phyloP scores from a whole-genome alignment of 805 yeast species.

The baker's yeast (Saccharomyces cerevisiae) region DNA sequence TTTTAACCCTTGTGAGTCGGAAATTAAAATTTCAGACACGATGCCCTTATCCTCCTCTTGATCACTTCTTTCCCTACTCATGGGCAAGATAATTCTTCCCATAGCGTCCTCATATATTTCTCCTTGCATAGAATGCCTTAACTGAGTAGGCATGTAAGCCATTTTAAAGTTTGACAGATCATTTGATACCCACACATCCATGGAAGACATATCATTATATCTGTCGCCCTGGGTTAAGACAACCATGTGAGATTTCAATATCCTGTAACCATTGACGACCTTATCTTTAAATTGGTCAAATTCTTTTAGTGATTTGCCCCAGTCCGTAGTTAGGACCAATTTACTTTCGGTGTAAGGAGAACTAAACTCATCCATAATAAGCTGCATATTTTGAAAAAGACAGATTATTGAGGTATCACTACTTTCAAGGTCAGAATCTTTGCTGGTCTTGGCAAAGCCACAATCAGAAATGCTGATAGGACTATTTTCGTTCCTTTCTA shows the following conservation, averaged over 20 bases:
- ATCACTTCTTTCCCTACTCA: constrained; percentile 3
- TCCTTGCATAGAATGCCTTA: constrained; percentile 23
- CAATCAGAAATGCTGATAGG: constrained; percentile 4
- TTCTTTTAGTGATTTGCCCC: constrained; percentile 35
- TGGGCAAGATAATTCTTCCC: constrained; percentile 21
- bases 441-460: constrained; percentile 9
- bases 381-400: constrained; percentile 7
- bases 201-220: constrained; percentile 24
- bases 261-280: constrained; percentile 12
- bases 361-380: not conserved
- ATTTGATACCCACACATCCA: constrained; percentile 35
- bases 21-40: constrained; percentile 16
- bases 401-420: constrained; percentile 24
- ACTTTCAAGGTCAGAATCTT: constrained; percentile 9
- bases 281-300: constrained; percentile 29
- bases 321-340: constrained; percentile 37
- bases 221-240: constrained; percentile 25
- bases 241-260: constrained; percentile 20
- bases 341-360: not conserved
- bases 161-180: constrained; percentile 37
- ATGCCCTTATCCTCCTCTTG: constrained; percentile 6
- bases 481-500: not conserved
- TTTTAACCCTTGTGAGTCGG: constrained; percentile 28
- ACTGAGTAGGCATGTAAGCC: constrained; percentile 34
- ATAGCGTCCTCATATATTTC: constrained; percentile 18